phyloP scores from a whole-genome alignment of 225 moss, liverwort and hornwort genomes.

The Polytrichum commune region DNA sequence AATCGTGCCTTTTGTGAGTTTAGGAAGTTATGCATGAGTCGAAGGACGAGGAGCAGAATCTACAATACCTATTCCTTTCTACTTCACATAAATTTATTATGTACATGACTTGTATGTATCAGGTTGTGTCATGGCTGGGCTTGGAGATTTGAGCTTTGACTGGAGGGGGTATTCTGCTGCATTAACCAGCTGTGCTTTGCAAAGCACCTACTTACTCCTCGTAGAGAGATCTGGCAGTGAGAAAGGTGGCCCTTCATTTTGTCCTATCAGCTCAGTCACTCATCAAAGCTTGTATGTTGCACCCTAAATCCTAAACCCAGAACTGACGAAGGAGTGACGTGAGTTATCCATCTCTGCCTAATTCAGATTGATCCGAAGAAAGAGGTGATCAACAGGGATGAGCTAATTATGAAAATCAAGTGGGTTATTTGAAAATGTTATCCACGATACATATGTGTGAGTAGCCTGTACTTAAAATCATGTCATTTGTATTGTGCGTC shows the following conservation, averaged over 20 bases:
- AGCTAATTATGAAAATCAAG: too few relatives aligned
- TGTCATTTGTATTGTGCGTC: not conserved
- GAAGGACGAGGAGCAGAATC: not conserved
- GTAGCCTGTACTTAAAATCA: not conserved
- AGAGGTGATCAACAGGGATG: too few relatives aligned
- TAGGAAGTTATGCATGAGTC: too few relatives aligned
- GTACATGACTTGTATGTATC: not conserved
- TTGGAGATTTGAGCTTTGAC: constrained; percentile 38
- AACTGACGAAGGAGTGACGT: too few relatives aligned
- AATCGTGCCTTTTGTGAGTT: too few relatives aligned
- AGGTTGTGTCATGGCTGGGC: constrained; percentile 37
- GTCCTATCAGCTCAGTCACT: too few relatives aligned
- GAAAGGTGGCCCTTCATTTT: constrained; percentile 19
- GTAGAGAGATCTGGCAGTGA: constrained; percentile 41
- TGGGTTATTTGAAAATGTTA: too few relatives aligned
- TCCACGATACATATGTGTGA: not conserved
- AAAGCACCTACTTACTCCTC: constrained; percentile 36
- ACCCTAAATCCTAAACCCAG: too few relatives aligned
- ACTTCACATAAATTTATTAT: not conserved
- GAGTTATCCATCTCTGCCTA: too few relatives aligned
- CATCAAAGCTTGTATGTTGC: too few relatives aligned
- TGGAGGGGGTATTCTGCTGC: constrained; percentile 34
- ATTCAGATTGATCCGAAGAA: too few relatives aligned
- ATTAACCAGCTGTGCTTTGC: constrained; percentile 33
- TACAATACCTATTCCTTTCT: too few relatives aligned